These are phyloP conservation scores for Artemisia annua DNA, from an alignment of 129 eudicot species.

Conservation along the genomic window DNA sequence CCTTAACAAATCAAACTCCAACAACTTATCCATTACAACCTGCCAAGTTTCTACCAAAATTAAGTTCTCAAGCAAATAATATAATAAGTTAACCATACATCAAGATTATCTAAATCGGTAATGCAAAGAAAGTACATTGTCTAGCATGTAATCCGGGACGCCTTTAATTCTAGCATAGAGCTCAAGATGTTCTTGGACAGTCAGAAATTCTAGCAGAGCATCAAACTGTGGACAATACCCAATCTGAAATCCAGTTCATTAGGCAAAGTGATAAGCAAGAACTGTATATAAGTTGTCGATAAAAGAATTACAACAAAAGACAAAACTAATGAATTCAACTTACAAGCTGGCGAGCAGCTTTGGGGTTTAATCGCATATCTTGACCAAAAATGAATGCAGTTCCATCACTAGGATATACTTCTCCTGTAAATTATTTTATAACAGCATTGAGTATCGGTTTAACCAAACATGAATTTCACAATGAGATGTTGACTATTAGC, in stretches of 20 bases:
- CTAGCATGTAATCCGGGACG: constrained; percentile 70
- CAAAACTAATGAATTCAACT: constrained; percentile 19
- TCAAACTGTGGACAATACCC: constrained; percentile 99
- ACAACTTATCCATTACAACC: constrained; percentile 81
- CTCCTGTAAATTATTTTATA: constrained; percentile 48
- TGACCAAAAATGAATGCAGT: constrained; percentile 84
- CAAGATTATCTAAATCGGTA: background rate
- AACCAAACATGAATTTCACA: background rate
- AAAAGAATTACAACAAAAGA: background rate
- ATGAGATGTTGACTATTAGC: background rate
- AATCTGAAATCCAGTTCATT: constrained; percentile 56
- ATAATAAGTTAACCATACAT: constrained; percentile 13
- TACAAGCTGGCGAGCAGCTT: constrained; percentile 90
- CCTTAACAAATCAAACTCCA: constrained; percentile 90
- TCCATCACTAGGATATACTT: constrained; percentile 84
- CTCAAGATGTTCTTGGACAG: constrained; percentile 89
- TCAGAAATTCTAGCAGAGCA: constrained; percentile 82
- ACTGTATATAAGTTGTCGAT: constrained; percentile 3
- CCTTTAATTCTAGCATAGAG: constrained; percentile 95
- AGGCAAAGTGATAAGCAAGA: background rate
- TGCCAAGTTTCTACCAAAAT: constrained; percentile 35
- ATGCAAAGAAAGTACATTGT: constrained; percentile 47
- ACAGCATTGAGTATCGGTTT: constrained; percentile 6
- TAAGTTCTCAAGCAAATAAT: constrained; percentile 14
- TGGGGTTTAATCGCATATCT: constrained; percentile 79